phyloP scores from a whole-genome alignment of 2,329 filamentous ascomycete species.

The Hypoxylon sp. region DNA sequence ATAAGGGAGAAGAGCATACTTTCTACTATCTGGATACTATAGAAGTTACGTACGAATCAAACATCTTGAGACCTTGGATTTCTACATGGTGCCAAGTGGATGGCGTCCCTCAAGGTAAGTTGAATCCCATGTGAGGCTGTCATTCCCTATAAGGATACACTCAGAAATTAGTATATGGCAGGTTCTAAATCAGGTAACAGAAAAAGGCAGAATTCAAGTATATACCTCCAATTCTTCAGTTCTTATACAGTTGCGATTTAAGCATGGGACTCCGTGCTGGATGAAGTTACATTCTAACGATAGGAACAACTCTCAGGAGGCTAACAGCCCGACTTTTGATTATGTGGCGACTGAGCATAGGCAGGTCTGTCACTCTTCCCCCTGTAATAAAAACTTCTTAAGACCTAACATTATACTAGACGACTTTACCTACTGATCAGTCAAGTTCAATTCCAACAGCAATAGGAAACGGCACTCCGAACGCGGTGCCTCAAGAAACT shows the following conservation, averaged over 20 bases:
- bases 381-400: too few relatives aligned
- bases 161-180: neutral
- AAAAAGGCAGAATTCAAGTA: neutral
- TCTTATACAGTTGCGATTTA: neutral
- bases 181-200: neutral
- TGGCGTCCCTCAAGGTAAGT: neutral
- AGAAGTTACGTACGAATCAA: neutral
- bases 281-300: neutral
- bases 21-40: slow-evolving; percentile 2
- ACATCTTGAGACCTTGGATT: neutral
- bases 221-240: neutral
- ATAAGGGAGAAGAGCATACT: neutral
- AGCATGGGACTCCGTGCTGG: slow-evolving; percentile 2
- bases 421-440: neutral
- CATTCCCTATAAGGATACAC: neutral
- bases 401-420: neutral
- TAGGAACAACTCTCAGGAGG: neutral
- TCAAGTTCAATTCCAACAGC: neutral
- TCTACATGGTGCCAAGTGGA: neutral
- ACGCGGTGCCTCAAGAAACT: neutral
- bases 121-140: neutral
- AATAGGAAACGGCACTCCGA: neutral
- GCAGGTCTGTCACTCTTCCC: neutral
- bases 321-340: neutral
- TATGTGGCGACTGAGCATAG: neutral